Percentiles rank a stretch among this genome's conserved stretches.
phyloP scores from a whole-genome alignment of 2,329 filamentous ascomycete genomes.

The Fusarium pilosicola region DNA sequence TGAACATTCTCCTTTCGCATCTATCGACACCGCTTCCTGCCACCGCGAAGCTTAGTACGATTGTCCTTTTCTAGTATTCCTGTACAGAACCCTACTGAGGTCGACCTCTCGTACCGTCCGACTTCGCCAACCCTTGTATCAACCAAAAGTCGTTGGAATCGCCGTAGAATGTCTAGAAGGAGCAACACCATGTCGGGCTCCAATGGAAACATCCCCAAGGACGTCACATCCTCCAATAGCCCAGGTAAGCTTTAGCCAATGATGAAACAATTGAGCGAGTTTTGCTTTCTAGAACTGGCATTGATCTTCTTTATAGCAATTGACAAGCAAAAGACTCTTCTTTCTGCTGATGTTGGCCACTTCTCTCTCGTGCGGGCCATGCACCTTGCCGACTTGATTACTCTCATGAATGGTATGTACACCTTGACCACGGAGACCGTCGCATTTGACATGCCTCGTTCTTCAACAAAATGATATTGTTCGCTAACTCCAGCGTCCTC shows the following conservation, averaged over 20 bases:
- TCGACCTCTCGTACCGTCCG: background rate
- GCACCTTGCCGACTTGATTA: slow-evolving; percentile 86
- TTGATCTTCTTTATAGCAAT: slow-evolving; percentile 56
- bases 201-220: slow-evolving; percentile 46
- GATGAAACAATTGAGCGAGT: background rate
- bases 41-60: slow-evolving; percentile 4
- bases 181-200: slow-evolving; percentile 53
- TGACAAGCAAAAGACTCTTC: slow-evolving; percentile 80
- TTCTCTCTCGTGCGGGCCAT: slow-evolving; percentile 76
- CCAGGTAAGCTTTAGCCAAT: slow-evolving; percentile 47
- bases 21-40: slow-evolving; percentile 17
- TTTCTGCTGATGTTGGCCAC: slow-evolving; percentile 76
- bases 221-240: slow-evolving; percentile 43
- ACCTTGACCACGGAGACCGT: background rate
- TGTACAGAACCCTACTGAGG: background rate
- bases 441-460: background rate
- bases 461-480: background rate
- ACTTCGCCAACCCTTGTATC: background rate
- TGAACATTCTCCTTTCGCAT: background rate
- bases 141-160: background rate
- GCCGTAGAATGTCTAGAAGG: slow-evolving; percentile 70
- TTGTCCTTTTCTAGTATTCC: background rate
- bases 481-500: slow-evolving; percentile 10
- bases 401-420: slow-evolving; percentile 76
- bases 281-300: slow-evolving; percentile 3